Conservation (phyloP, 352 stramenopile genomes). For the Poterioochromonas sp. region DNA sequence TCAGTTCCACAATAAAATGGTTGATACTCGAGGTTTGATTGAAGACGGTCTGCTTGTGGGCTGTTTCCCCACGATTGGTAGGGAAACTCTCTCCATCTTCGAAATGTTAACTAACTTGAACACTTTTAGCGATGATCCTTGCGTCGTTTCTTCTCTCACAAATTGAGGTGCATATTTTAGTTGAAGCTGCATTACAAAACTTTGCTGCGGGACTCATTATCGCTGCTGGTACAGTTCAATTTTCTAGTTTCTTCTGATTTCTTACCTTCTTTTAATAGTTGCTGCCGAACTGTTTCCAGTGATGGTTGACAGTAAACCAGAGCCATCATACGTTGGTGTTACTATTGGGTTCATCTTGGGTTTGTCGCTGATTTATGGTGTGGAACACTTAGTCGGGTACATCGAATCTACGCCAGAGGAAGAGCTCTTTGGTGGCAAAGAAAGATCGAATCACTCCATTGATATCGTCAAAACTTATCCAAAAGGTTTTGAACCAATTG, state of each 20-base stretch:
- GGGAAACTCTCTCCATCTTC: too few species aligned
- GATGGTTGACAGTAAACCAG: not conserved
- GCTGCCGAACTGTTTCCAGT: constrained; percentile 11
- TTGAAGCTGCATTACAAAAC: too few species aligned
- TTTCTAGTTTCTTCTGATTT: not conserved
- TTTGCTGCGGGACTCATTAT: too few species aligned
- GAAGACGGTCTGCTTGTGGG: too few species aligned
- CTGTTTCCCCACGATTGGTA: too few species aligned
- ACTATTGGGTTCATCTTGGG: not conserved
- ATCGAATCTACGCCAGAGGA: not conserved
- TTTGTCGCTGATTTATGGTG: not conserved
- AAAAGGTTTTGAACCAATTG: not conserved
- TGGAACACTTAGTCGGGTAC: not conserved
- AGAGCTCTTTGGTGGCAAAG: not conserved
- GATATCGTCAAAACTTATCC: not conserved
- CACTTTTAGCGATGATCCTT: too few species aligned
- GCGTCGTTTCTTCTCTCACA: too few species aligned
- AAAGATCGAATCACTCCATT: not conserved
- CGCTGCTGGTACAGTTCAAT: not conserved
- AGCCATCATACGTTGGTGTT: not conserved
- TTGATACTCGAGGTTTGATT: too few species aligned
- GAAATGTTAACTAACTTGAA: too few species aligned
- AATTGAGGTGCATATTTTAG: too few species aligned
- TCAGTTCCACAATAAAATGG: too few species aligned
- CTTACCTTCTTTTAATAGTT: not conserved